Percentiles rank a stretch among this genome's conserved stretches.
Conservation (phyloP, 2,329 filamentous ascomycete species). For the Cyphellophora europaea region DNA sequence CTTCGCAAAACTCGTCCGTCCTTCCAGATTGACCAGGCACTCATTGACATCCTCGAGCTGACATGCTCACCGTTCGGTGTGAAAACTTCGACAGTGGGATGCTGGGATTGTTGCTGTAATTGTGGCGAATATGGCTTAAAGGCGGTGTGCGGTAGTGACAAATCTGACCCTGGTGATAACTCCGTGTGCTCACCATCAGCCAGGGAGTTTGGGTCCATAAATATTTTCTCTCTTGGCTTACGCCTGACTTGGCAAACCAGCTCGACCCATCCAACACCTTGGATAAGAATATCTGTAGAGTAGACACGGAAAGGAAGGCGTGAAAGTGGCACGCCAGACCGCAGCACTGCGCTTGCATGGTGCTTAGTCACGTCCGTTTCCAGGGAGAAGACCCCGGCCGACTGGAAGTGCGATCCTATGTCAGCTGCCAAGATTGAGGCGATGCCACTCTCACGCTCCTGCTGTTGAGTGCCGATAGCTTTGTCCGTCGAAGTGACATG, state of each 20-base stretch:
- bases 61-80: constrained; percentile 77
- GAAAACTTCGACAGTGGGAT: constrained; percentile 75
- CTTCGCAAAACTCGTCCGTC: constrained; percentile 41
- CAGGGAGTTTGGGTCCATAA: constrained; percentile 3
- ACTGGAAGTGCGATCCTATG: constrained; percentile 46
- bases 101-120: constrained; percentile 24
- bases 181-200: constrained; percentile 1
- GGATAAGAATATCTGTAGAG: constrained; percentile 75
- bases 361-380: constrained; percentile 74
- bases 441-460: constrained; percentile 53
- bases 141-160: constrained; percentile 4
- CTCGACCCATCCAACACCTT: constrained; percentile 91
- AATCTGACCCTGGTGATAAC: background rate
- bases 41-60: constrained; percentile 26
- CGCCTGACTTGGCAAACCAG: constrained; percentile 70
- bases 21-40: constrained; percentile 8
- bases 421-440: constrained; percentile 34
- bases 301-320: constrained; percentile 69
- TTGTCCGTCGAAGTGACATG: constrained; percentile 77
- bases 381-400: constrained; percentile 67
- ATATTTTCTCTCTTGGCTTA: constrained; percentile 9
- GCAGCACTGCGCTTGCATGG: constrained; percentile 65
- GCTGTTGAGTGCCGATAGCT: constrained; percentile 62
- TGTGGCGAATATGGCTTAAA: constrained; percentile 4
- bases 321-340: constrained; percentile 42